Base-by-base conservation (phyloP, 495 filamentous ascomycete species). In the Clohesyomyces aquaticus region DNA sequence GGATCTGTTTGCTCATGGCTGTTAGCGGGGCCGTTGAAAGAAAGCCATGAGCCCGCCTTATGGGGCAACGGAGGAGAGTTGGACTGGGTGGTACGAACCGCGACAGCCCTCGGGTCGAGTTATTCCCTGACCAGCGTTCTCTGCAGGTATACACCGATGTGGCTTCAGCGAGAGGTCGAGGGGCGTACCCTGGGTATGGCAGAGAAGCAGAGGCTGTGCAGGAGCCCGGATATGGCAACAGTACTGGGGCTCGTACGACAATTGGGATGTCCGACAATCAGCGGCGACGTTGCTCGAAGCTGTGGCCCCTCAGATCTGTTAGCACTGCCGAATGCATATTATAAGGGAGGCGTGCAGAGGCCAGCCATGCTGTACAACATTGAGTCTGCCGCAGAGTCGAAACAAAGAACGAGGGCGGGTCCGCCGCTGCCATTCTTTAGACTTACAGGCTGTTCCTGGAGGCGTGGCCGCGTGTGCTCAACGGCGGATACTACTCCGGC, bases 331-430 rank as follows among this genome's bases (percentile, higher is more conserved):
- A 22, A 47, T 28, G 43, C 42, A n/a, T 21, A 41, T 18, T 28
- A 41, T 57, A 54, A 69, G 55, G 46, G 56, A 65, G 62, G 45
- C n/a, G 52, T 52, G 61, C 62, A 49, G 22, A 41, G 42, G 61
- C 51, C 57, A 52, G 43, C 23, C 35, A 51, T 63, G 62, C 49
- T 27, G 67, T 63, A 66, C 63, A 63, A 60, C 67, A 66, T 63
- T 47, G 54, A 12, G 50, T 63, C 67, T 66, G 53, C 55, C 67
- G 63, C 63, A 45, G 49, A 46, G 19, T 29, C 53, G 67, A 59
- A 63, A 70, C 67, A 70, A 70, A 66, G 66, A 62, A 25, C 29
- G 61, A 65, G 59, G 63, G 58, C 57, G 21, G 61, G 29, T 45
- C 61, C 50, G 23, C 46, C 53, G 55, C 49, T 42, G 63, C 35